Base-by-base conservation (phyloP, 2,329 filamentous ascomycete species). In the Aspergillus glaucus region DNA sequence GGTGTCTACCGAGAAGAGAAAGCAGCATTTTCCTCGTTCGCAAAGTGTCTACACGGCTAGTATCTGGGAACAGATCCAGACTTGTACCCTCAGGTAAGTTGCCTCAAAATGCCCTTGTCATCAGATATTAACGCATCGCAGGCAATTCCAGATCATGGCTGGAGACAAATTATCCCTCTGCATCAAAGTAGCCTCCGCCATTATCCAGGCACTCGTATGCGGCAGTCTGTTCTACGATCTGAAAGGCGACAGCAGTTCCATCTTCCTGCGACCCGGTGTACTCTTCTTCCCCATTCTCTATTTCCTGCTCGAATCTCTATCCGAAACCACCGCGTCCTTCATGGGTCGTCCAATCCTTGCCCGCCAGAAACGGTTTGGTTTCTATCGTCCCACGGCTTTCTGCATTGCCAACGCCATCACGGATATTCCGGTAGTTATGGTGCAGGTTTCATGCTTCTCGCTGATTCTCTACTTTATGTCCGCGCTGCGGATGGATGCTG, bases 311-410 rank as follows among this genome's bases (percentile, higher is more conserved):
- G 70, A 82, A 22, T 78, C 80, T 2, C 61, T 84, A 40, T 76
- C 77, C 2, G 80, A 85, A 55, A 74, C 80, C 12, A 80, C 81
- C 0, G 68, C 77, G 1, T 79, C 81, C 0, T 87, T 85, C 54
- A 73, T 78, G 55, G 77, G 77, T 3, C 79, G 83, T 44, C 82
- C 82, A 0, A 85, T 87, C 52, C 66, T 87, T 17, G 71, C 84
- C 15, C 85, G 85, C 58, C 83, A 86, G 62, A 85, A 85, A 58
- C 78, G 77, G 6, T 86, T 85, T 55, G 80, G 80, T 0, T 86
- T 86, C 63, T 85, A 85, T 52, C 78, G 77, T 10, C 80, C 80
- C 0, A 72, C 78, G 0, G 79, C 80, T 2, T 80, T 77, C 43
- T 78, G 78, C 15, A 73, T 81, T 32, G 78, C 78, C 3, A 77